Base-by-base conservation (phyloP, 768 basidiomycete species). In the Lactarius indigo region DNA sequence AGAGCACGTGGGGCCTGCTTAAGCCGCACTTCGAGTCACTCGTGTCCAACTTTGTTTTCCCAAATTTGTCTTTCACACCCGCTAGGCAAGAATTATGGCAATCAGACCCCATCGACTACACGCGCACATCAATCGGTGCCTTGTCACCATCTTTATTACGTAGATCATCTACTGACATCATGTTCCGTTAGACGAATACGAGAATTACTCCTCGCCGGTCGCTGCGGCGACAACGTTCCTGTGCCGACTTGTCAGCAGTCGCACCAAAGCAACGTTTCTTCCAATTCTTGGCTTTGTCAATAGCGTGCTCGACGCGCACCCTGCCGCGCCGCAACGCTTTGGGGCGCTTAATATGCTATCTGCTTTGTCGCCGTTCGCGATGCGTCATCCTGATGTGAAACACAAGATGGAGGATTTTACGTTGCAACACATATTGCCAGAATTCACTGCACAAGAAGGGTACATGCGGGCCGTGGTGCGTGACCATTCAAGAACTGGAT, bases 321-420 rank as follows among this genome's bases (percentile, higher is more conserved):
- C 87, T 2, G 66, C 84, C 1, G 75, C 90, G 5, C 77, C 84
- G 28, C 88, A 95, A 69, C 85, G 87, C 56, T 96, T 90, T 72
- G 94, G 93, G 56, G 94, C 91, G 2, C 80, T 96, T 42, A 91
- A 91, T 72, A 92, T 95, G 84, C 87, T 87, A 13, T 83, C 88
- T 33, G 86, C 87, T 0, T 82, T 96, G 4, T 88, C 87, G 0
- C 85, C 86, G 0, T 88, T 89, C 79, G 89, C 94, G 71, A 89
- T 94, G 86, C 85, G 86, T 61, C 92, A 94, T 73, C 91, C 92
- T 10, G 87, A 91, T 39, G 89, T 94, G 66, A 88, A 86, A 72
- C 79, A 78, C 62, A 86, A 83, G 68, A 88, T 96, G 84, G 91
- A 94, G 75, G 81, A 84, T 30, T 93, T 96, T 76, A 78, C 93